Evolutionary conservation across 768 basidiomycete species (phyloP), one percentile per base, ranked within the genome.

Genomic region (Suillus lakei): DNA sequence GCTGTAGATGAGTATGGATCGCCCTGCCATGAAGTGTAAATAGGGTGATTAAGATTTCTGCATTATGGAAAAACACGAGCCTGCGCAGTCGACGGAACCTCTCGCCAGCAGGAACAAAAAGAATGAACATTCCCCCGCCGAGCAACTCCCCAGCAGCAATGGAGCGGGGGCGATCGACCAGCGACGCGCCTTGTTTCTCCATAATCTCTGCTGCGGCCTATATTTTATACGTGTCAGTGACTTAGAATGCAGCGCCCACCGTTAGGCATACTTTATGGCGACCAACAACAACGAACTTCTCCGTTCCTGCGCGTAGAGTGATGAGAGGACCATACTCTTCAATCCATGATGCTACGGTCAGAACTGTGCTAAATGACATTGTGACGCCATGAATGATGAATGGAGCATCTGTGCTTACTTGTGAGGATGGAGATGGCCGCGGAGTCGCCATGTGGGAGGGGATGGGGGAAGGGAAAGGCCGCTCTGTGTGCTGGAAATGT

Each of bases 111-210:
- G 83, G 82, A 10, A 85, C 82, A 4, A 87, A 73, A 63, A 87
- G 70, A 43, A 84, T 79, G 13, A 86, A 72, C 86, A 88, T 88
- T 0, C 86, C 88, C 1, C 86, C 85, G 0, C 83, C 83, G 0
- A 88, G 77, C 0, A 85, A 85, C 34, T 88, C 86, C 2, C 87
- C 85, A 0, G 83, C 87, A 0, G 86, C 80, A 18, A 88, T 83
- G 26, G 78, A 81, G 7, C 74, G 70, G 1, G 88, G 88, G 51
- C 88, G 72, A 68, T 89, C 87, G 0, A 80, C 81, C 23, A 84
- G 77, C 3, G 71, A 69, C 0, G 83, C 84, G 0, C 87, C 87
- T 66, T 88, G 84, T 66, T 84, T 84, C 72, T 88, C 87, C 84
- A 89, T 81, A 61, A 88, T 82, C 15, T 88, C 85, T 0, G 84